Base-by-base conservation (phyloP, 2,329 filamentous ascomycete genomes). In the Aspergillus pseudonomiae region DNA sequence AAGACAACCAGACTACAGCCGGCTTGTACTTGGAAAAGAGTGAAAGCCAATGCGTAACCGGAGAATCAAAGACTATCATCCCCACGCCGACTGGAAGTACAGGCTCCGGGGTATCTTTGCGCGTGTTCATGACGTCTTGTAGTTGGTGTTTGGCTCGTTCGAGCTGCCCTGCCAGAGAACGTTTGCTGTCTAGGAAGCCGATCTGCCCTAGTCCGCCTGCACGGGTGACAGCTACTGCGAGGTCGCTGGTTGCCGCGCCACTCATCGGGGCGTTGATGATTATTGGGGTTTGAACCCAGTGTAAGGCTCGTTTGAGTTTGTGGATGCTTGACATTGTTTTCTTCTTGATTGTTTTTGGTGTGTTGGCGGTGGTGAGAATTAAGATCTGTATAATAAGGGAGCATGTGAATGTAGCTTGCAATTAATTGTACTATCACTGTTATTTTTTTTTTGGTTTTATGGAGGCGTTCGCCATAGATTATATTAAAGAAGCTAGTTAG, bases 221-320 rank as follows among this genome's bases (percentile, higher is more conserved):
- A 19, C 45, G 58, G 11, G 65, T 65, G 2, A 68, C 65, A 6
- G 65, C 65, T 4, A 41, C 57, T 1, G 67, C 67, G 1, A 68
- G 56, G 14, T 63, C 56, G 46, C 52, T 62, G 28, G 58, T 62
- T 9, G 67, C 67, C 3, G 62, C 59, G n/a, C 63, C 65, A 32
- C 65, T 67, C 67, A 67, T 68, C 21, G 67, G 67, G 2, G 67
- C 65, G 24, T 67, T 67, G 36, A 54, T 57, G 26, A 67, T 59
- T 30, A 68, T 58, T 24, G 67, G 67, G 19, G 59, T 26, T 39
- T 61, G 50, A 16, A 59, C 57, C 67, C 67, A 68, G 61, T 65
- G 67, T 21, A 67, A 24, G 16, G 68, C 61, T 66, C 19, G 21
- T 45, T 39, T 57, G 36, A 57, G 55, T 24, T 24, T 28, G 21